phyloP scores from a whole-genome alignment of 2,329 filamentous ascomycete genomes.

The Amauroascus niger region DNA sequence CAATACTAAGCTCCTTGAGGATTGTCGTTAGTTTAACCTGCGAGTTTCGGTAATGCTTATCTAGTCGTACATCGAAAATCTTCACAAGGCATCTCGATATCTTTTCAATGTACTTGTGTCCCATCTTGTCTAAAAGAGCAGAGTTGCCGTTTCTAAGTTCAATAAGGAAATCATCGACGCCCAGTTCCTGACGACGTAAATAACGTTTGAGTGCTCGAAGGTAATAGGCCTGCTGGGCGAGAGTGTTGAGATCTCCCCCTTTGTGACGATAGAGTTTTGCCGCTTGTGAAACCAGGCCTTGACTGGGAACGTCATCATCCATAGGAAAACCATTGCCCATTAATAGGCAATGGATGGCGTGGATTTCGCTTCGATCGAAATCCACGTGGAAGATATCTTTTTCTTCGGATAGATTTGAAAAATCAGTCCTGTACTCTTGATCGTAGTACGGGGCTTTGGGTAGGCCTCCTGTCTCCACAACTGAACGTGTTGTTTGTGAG shows the following conservation, averaged over 20 bases:
- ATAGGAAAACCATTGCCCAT: neutral
- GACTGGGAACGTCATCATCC: conserved; percentile 17
- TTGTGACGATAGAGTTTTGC: neutral
- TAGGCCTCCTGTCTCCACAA: neutral
- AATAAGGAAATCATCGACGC: conserved; percentile 1
- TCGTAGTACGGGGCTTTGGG: neutral
- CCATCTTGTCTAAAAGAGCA: neutral
- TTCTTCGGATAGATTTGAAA: neutral
- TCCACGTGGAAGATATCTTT: conserved; percentile 22
- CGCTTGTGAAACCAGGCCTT: conserved; percentile 19
- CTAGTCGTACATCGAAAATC: neutral
- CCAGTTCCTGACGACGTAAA: neutral
- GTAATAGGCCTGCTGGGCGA: neutral
- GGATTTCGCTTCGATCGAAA: conserved; percentile 21
- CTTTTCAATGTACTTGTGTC: neutral
- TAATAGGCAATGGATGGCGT: conserved; percentile 19
- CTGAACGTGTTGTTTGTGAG: neutral
- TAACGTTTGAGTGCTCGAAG: neutral
- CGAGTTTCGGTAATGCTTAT: neutral
- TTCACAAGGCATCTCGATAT: neutral
- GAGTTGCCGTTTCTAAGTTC: neutral
- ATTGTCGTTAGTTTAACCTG: neutral
- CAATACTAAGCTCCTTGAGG: neutral
- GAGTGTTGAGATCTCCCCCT: neutral
- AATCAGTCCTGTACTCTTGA: neutral